A percentile compares a stretch with the other conserved stretches of the same genome.
phyloP scores from a whole-genome alignment of 495 filamentous ascomycete species.

The Lichina pygmaea region DNA sequence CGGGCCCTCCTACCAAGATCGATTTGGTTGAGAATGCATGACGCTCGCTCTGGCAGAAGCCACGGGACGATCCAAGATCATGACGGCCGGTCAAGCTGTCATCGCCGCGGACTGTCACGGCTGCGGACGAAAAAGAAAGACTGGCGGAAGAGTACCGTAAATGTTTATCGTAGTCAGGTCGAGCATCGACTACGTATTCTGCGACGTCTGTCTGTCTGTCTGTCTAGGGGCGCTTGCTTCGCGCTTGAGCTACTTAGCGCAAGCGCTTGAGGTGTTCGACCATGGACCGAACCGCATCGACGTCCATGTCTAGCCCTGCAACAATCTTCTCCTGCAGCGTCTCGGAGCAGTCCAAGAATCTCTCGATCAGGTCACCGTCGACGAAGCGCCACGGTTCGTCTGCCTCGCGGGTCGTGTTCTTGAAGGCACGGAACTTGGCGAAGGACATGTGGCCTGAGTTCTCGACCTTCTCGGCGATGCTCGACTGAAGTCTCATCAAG shows the following conservation, averaged over 20 bases:
- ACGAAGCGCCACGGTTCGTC: slow-evolving; percentile 69
- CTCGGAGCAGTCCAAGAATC: slow-evolving; percentile 45
- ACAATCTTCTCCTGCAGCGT: slow-evolving; percentile 36
- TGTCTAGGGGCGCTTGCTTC: too few species aligned
- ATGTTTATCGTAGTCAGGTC: too few species aligned
- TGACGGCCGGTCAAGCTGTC: too few species aligned
- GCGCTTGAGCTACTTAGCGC: slow-evolving; percentile 1
- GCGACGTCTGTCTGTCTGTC: too few species aligned
- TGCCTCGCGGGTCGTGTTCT: slow-evolving; percentile 35
- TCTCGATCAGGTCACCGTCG: slow-evolving; percentile 75
- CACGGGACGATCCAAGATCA: too few species aligned
- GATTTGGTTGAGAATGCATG: too few species aligned
- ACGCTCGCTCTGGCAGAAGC: too few species aligned
- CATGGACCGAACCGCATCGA: slow-evolving; percentile 27
- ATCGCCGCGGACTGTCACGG: too few species aligned
- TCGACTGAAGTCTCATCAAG: slow-evolving; percentile 56
- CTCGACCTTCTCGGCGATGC: slow-evolving; percentile 34
- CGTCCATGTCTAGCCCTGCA: slow-evolving; percentile 17
- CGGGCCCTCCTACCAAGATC: too few species aligned
- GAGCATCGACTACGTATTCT: too few species aligned
- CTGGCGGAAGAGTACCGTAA: too few species aligned
- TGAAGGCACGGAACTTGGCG: slow-evolving; percentile 51
- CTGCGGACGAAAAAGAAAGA: too few species aligned
- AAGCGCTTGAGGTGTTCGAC: slow-evolving; percentile 41
- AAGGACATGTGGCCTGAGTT: slow-evolving; percentile 49